These are phyloP conservation scores for Capsicum chinense DNA, from an alignment of 257 asterid genomes.

Conservation along the genomic window DNA sequence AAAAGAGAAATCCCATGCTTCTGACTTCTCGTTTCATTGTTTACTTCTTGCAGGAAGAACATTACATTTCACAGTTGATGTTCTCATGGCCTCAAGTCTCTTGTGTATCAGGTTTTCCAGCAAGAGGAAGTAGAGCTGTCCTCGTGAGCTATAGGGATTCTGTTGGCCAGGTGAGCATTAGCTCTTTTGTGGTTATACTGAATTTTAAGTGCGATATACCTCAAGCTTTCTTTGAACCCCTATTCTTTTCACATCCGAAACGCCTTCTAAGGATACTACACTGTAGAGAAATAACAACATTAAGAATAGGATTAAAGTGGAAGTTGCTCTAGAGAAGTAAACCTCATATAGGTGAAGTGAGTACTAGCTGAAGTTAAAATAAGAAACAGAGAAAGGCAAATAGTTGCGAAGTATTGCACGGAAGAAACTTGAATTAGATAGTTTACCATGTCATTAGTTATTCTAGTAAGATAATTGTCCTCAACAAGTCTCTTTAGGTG, in stretches of 20 bases:
- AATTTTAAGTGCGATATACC: not conserved
- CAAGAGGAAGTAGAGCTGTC: conserved; percentile 76
- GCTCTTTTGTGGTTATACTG: not conserved
- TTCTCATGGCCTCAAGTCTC: conserved; percentile 92
- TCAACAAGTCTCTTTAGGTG: not conserved
- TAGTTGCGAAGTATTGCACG: not conserved
- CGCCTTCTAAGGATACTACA: not conserved
- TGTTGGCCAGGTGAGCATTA: conserved; percentile 59
- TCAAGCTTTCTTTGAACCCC: not conserved
- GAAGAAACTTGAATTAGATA: conserved; percentile 15
- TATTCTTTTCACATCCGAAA: not conserved
- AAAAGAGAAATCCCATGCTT: not conserved
- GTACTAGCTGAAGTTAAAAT: conserved; percentile 18
- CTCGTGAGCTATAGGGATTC: conserved; percentile 72
- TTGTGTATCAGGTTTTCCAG: conserved; percentile 72
- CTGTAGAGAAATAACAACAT: conserved; percentile 13
- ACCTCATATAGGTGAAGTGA: not conserved
- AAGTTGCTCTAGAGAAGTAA: conserved; percentile 4
- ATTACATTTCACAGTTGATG: conserved; percentile 63
- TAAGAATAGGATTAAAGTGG: not conserved
- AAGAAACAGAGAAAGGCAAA: conserved; percentile 3
- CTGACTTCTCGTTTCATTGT: conserved; percentile 32
- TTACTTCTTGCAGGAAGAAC: conserved; percentile 77
- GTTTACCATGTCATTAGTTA: conserved; percentile 10
- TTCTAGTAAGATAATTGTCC: not conserved